Evolutionary conservation across 2,329 filamentous ascomycete genomes (phyloP).

Genomic region (Pyrenophora tritici-repentis): DNA sequence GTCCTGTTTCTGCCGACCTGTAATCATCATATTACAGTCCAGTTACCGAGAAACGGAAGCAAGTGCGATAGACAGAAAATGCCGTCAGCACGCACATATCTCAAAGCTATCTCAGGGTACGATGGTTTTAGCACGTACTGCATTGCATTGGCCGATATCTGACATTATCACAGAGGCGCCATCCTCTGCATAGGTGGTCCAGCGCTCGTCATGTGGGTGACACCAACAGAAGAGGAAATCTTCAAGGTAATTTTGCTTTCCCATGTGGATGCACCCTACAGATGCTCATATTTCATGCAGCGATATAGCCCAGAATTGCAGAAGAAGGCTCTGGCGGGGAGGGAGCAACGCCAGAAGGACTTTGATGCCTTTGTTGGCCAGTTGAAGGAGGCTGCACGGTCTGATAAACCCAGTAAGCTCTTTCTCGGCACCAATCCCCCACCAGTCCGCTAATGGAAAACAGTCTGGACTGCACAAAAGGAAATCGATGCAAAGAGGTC

Average conservation of each 20-base stretch:
- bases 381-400: constrained; percentile 88
- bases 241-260: constrained; percentile 60
- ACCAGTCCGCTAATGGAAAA: constrained; percentile 15
- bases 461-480: constrained; percentile 46
- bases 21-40: neutral
- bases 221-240: constrained; percentile 88
- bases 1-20: neutral
- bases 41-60: neutral
- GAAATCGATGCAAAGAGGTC: constrained; percentile 41
- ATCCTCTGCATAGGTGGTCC: constrained; percentile 81
- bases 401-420: constrained; percentile 81
- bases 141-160: constrained; percentile 11
- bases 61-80: constrained; percentile 20
- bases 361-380: constrained; percentile 85
- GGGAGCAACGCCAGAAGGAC: constrained; percentile 76
- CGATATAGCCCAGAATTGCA: constrained; percentile 95
- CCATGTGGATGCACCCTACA: constrained; percentile 20
- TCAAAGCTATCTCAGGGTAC: constrained; percentile 44
- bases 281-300: constrained; percentile 44
- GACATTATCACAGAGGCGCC: constrained; percentile 62
- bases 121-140: constrained; percentile 9
- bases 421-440: neutral
- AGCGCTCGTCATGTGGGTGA: constrained; percentile 76
- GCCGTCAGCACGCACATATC: constrained; percentile 36
- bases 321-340: constrained; percentile 79